Evolutionary conservation across 441 rosid species (phyloP).

Genomic region (Jatropha podagrica): DNA sequence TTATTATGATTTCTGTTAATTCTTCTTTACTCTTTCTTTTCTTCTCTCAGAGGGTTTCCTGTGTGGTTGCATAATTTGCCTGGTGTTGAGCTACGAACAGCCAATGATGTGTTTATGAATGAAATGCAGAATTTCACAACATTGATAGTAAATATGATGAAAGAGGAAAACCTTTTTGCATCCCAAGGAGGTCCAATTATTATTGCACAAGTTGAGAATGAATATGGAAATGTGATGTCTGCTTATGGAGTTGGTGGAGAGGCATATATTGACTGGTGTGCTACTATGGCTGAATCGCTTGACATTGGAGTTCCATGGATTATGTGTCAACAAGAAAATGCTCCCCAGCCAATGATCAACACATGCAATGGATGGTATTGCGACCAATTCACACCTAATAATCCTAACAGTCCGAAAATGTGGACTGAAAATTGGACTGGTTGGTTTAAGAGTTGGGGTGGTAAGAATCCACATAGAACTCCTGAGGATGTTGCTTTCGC

Average conservation of each 20-base stretch:
- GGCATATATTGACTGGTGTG: conserved; percentile 63
- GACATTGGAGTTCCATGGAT: conserved; percentile 78
- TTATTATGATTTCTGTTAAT: neutral
- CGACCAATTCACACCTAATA: conserved; percentile 43
- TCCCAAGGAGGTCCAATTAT: conserved; percentile 60
- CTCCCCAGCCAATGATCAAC: conserved; percentile 70
- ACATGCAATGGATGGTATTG: conserved; percentile 74
- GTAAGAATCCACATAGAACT: conserved; percentile 53
- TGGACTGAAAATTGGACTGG: conserved; percentile 84
- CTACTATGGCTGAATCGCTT: conserved; percentile 57
- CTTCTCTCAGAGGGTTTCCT: conserved; percentile 58
- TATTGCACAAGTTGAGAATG: conserved; percentile 67
- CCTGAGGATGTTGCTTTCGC: conserved; percentile 64
- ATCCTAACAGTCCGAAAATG: conserved; percentile 54
- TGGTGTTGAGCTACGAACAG: conserved; percentile 62
- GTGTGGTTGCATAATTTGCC: conserved; percentile 80
- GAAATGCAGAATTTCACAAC: conserved; percentile 54
- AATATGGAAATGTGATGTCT: conserved; percentile 56
- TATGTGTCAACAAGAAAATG: conserved; percentile 57
- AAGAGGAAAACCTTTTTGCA: conserved; percentile 54
- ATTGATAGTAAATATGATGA: conserved; percentile 54
- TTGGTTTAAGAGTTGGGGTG: conserved; percentile 71
- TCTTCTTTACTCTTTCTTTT: neutral
- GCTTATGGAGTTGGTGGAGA: conserved; percentile 49
- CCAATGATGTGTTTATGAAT: conserved; percentile 65